Evolutionary conservation across 2,329 filamentous ascomycete species (phyloP).

Genomic region (Xylaria sp.): DNA sequence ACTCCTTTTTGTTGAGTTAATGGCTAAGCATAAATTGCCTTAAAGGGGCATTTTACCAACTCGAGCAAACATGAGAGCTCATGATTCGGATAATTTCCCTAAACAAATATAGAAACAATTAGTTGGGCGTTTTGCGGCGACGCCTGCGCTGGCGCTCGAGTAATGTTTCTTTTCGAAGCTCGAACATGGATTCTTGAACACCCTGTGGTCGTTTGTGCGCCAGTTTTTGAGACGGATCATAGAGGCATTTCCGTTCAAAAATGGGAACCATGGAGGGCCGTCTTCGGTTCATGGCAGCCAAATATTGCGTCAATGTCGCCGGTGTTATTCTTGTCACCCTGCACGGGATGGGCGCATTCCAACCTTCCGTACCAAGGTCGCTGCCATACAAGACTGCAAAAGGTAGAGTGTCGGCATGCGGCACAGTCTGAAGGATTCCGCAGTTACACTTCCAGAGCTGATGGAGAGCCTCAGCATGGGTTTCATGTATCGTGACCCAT

Average conservation of each 20-base stretch:
- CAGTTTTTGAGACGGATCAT: not conserved
- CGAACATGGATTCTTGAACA: not conserved
- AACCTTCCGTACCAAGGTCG: not conserved
- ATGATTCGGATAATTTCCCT: not conserved
- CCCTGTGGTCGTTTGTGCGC: not conserved
- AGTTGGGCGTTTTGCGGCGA: not conserved
- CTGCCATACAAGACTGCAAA: constrained; percentile 17
- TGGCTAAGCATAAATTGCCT: not conserved
- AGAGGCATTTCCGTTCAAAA: not conserved
- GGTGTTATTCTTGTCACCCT: constrained; percentile 3
- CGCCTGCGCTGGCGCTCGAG: not conserved
- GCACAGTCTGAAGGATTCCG: constrained; percentile 4
- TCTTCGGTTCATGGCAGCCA: constrained; percentile 7
- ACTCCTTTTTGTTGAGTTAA: not conserved
- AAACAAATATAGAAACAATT: not conserved
- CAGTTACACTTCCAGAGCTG: constrained; percentile 10
- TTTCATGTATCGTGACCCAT: constrained; percentile 11
- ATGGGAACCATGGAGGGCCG: constrained; percentile 4
- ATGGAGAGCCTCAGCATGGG: constrained; percentile 3
- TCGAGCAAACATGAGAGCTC: not conserved
- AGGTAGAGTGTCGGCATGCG: constrained; percentile 13
- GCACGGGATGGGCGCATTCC: not conserved
- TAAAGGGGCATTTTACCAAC: not conserved
- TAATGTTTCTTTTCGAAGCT: not conserved
- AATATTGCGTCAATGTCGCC: not conserved